Percentiles rank a stretch among this genome's conserved stretches.
Evolutionary conservation across 2,329 filamentous ascomycete species (phyloP).

Genomic region (Stenocarpella maydis): DNA sequence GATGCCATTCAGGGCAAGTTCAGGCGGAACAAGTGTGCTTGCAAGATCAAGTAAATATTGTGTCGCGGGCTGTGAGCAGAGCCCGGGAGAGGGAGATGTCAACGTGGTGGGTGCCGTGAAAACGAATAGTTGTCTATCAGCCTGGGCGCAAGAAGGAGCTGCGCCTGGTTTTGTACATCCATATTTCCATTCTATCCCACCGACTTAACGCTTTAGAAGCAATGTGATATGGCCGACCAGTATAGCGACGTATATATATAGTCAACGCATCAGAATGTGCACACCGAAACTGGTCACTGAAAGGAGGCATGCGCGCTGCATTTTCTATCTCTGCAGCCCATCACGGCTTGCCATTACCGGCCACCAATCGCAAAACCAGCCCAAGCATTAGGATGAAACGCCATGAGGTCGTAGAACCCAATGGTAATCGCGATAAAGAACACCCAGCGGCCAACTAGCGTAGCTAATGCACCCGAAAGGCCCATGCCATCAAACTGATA

Average conservation of each 20-base stretch:
- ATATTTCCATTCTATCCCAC: neutral
- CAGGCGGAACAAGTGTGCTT: neutral
- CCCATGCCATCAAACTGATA: conserved; percentile 2
- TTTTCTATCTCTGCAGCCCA: neutral
- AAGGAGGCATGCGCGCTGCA: neutral
- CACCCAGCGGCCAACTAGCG: conserved; percentile 16
- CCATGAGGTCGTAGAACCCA: conserved; percentile 16
- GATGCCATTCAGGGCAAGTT: neutral
- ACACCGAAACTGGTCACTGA: neutral
- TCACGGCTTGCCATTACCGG: neutral
- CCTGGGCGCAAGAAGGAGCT: neutral
- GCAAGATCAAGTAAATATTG: neutral
- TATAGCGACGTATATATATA: no score
- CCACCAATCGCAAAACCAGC: conserved; percentile 18
- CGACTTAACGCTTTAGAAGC: neutral
- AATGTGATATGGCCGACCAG: no score
- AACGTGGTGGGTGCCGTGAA: neutral
- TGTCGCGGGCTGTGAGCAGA: neutral
- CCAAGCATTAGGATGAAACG: conserved; percentile 27
- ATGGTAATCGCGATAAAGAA: conserved; percentile 10
- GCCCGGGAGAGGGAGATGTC: no score
- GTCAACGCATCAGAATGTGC: no score
- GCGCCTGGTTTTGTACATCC: neutral
- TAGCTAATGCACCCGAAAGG: conserved; percentile 2
- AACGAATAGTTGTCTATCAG: neutral